Percentiles rank a stretch among this genome's conserved stretches.
phyloP scores from a whole-genome alignment of 228 moss, liverwort and hornwort genomes.

The Sphagnum magellanicum region DNA sequence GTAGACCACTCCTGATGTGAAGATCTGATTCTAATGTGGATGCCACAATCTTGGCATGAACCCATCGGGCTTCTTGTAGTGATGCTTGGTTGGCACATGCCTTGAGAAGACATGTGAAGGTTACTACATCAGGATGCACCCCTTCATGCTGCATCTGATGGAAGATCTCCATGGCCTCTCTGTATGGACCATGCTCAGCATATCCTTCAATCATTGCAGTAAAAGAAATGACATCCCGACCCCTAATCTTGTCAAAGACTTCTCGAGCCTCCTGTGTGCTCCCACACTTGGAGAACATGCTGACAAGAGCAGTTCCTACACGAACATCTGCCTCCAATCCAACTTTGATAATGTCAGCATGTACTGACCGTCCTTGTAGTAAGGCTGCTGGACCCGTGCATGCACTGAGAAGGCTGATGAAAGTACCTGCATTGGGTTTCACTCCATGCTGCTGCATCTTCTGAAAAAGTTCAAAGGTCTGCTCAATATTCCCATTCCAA shows the following conservation, averaged over 20 bases:
- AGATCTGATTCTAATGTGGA: too few species aligned
- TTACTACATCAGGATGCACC: too few species aligned
- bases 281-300: conserved; percentile 43
- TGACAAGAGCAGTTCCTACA: conserved; percentile 35
- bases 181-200: too few species aligned
- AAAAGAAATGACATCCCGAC: conserved; percentile 43
- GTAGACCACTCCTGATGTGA: too few species aligned
- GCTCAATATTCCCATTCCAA: neutral
- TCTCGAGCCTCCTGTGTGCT: conserved; percentile 9
- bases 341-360: conserved; percentile 7
- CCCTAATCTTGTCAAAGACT: conserved; percentile 32
- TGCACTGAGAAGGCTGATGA: conserved; percentile 31
- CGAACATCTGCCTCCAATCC: conserved; percentile 16
- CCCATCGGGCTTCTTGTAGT: too few species aligned
- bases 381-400: conserved; percentile 12
- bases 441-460: conserved; percentile 16
- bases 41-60: too few species aligned
- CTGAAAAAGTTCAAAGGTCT: neutral
- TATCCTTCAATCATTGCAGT: conserved; percentile 8
- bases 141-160: too few species aligned
- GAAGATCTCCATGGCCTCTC: too few species aligned
- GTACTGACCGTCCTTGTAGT: conserved; percentile 25
- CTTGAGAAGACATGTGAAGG: too few species aligned
- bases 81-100: too few species aligned
- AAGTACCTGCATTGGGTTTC: conserved; percentile 25